Evolutionary conservation across 192 early-diverging fungal genomes (phyloP).

Genomic region (Linnemannia zychae): DNA sequence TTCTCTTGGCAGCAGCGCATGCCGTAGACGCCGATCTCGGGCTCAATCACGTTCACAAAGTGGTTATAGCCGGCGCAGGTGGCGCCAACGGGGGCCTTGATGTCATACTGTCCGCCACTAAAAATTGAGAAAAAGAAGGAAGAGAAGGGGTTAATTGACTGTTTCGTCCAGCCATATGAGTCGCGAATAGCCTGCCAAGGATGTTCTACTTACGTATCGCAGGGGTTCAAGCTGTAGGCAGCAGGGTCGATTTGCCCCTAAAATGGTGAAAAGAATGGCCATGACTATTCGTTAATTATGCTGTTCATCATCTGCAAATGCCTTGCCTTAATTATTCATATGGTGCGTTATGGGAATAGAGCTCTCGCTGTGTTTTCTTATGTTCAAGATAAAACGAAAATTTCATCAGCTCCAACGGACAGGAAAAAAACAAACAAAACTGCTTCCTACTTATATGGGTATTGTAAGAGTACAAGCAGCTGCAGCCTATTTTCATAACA

Average conservation of each 20-base stretch:
- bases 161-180: not conserved
- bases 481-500: no score
- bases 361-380: not conserved
- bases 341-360: not conserved
- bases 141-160: not conserved
- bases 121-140: not conserved
- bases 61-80: constrained; percentile 54
- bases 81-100: constrained; percentile 56
- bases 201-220: constrained; percentile 22
- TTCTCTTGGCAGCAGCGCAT: constrained; percentile 61
- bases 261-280: not conserved
- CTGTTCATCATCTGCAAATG: not conserved
- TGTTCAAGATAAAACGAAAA: constrained; percentile 2
- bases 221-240: constrained; percentile 42
- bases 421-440: not conserved
- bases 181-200: not conserved
- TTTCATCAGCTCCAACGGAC: not conserved
- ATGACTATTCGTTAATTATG: not conserved
- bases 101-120: constrained; percentile 45
- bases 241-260: constrained; percentile 50
- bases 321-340: not conserved
- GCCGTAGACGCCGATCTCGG: constrained; percentile 56
- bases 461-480: not conserved
- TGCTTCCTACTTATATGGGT: not conserved
- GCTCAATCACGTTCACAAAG: constrained; percentile 64